phyloP scores from a whole-genome alignment of 257 asterid genomes.

The Fraxinus excelsior region DNA sequence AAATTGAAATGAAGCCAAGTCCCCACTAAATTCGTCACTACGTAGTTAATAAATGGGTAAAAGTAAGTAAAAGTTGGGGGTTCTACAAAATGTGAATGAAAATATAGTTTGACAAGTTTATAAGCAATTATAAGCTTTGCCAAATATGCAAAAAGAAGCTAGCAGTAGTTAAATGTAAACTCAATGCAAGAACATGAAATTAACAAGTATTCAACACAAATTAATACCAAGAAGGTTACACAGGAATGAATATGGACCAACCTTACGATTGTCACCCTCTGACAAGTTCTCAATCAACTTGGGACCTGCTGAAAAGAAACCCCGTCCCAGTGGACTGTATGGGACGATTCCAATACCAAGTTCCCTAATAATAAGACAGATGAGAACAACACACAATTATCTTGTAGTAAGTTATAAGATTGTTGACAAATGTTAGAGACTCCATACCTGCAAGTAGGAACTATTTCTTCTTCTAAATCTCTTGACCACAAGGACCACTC shows the following conservation, averaged over 20 bases:
- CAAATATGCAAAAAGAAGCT: not conserved
- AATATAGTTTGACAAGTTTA: no score
- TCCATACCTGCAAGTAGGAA: constrained; percentile 39
- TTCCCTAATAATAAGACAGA: constrained; percentile 3
- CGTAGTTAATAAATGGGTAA: no score
- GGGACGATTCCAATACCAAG: constrained; percentile 26
- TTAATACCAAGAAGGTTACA: not conserved
- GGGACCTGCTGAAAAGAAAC: constrained; percentile 21
- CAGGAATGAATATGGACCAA: not conserved
- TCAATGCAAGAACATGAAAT: not conserved
- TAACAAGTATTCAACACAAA: not conserved
- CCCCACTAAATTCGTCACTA: no score
- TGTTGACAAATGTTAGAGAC: not conserved
- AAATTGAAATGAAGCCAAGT: no score
- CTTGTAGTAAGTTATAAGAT: not conserved
- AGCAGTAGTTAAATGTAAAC: not conserved
- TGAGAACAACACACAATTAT: not conserved
- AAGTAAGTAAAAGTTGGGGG: no score
- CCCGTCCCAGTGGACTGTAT: constrained; percentile 23
- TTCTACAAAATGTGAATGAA: no score
- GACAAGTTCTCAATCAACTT: constrained; percentile 13
- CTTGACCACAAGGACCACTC: constrained; percentile 40
- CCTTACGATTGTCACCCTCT: constrained; percentile 10
- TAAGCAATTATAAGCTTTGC: no score
- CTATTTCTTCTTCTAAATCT: constrained; percentile 37